Evolutionary conservation across 169 alveolate species (phyloP), one percentile per base, ranked within the genome.

Genomic region (Eimeria sp.): DNA sequence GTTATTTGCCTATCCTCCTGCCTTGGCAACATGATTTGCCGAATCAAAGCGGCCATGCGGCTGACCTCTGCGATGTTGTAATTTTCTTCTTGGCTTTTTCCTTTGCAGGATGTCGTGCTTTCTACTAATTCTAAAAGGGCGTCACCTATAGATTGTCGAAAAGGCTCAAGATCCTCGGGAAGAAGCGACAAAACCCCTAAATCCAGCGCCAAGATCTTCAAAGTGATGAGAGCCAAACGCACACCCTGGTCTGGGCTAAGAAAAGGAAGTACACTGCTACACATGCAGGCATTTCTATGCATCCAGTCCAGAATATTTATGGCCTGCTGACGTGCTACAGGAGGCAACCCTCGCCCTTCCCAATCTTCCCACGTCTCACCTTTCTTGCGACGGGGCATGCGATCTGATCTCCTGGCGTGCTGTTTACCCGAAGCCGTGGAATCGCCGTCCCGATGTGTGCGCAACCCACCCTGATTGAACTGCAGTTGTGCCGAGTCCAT

Each of bases 301-400:
- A 72, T 27, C 82, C 82, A 72, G 7, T 20, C 49, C 27, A 72
- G 30, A 11, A 72, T 9, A 20, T 40, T 72, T 22, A 14, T 6
- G 20, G 7, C 82, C 22, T 72, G 11, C 18, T 14, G 10, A 9
- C 49, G 11, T 20, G 43, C 82, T 20, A 14, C 20, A 6, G 20
- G n/a, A 25, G 82, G 82, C 82, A 72, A 27, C 51, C 49, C 49
- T 18, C 49, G 82, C 82, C 82, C 82, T 13, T 25, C 49, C 82
- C 82, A 72, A 20, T 61, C 70, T 25, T 61, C 27, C 70, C 20
- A 16, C 70, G 9, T 61, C 70, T 61, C 70, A 13, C 22, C 67
- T 3, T 5, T 7, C 5, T 58, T n/a, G n/a, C n/a, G n/a, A n/a
- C n/a, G 16, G 67, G 16, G 67, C 67, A 7, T 51, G 18, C 18